A percentile compares a stretch with the other conserved stretches of the same genome.
Conservation (phyloP, 352 stramenopile genomes). For the Stramenopiles sp. region DNA sequence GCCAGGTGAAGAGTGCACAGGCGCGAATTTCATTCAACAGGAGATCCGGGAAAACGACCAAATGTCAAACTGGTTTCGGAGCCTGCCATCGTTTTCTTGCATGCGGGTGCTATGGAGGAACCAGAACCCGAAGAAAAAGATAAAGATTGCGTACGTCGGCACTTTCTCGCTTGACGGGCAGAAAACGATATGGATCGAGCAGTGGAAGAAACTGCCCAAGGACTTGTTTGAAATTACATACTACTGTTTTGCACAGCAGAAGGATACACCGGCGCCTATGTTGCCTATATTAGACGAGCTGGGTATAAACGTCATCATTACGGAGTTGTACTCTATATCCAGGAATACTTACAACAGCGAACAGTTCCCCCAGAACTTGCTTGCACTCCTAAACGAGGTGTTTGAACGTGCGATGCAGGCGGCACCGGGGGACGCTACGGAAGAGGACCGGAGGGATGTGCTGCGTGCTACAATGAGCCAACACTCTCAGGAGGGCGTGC, state of each 20-base stretch:
- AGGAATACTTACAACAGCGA: background rate
- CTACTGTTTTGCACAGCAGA: background rate
- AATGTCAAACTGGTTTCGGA: too few relatives aligned
- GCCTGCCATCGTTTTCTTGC: too few relatives aligned
- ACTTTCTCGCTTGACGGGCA: background rate
- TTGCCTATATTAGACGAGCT: background rate
- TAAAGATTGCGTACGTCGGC: background rate
- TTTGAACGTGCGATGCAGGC: too few relatives aligned
- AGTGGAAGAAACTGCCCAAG: background rate
- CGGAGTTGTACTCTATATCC: background rate
- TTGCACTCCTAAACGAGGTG: background rate
- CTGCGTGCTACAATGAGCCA: too few relatives aligned
- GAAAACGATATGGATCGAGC: constrained; percentile 10
- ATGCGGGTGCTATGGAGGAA: too few relatives aligned
- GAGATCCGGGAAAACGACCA: too few relatives aligned
- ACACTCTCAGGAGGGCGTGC: too few relatives aligned
- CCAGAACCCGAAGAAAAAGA: too few relatives aligned
- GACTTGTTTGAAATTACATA: constrained; percentile 10
- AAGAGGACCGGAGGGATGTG: too few relatives aligned
- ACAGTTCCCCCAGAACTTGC: background rate
- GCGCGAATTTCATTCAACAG: too few relatives aligned
- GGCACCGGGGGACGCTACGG: too few relatives aligned
- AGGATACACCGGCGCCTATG: background rate
- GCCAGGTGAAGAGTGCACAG: too few relatives aligned
- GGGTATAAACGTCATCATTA: background rate